These are phyloP conservation scores for Penicillium verhagenii DNA, from an alignment of 495 filamentous ascomycete species.

Conservation along the genomic window DNA sequence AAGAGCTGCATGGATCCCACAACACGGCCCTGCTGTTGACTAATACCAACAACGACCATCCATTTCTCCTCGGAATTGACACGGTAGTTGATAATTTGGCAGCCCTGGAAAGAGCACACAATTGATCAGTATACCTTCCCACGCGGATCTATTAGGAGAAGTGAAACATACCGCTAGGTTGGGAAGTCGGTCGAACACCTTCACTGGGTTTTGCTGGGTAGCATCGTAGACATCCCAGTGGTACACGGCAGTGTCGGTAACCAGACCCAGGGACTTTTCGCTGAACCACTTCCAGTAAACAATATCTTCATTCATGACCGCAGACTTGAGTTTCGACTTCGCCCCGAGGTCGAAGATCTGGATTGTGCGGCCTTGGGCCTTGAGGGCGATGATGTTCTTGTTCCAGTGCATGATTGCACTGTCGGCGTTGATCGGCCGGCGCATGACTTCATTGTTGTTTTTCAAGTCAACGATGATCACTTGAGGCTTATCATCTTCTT, in stretches of 20 bases:
- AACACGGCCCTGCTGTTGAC: conserved; percentile 86
- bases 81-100: conserved; percentile 99
- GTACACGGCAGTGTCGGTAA: conserved; percentile 86
- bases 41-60: conserved; percentile 97
- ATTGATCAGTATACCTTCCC: conserved; percentile 7
- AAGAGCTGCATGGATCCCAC: conserved; percentile 96
- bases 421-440: conserved; percentile 96
- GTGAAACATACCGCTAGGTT: conserved; percentile 71
- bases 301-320: conserved; percentile 94
- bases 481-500: conserved; percentile 76
- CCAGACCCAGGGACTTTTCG: conserved; percentile 78
- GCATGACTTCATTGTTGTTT: conserved; percentile 87
- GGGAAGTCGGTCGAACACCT: conserved; percentile 87
- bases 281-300: conserved; percentile 99
- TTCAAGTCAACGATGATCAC: conserved; percentile 97
- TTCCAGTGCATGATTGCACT: conserved; percentile 99
- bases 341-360: conserved; percentile 94
- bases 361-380: conserved; percentile 85
- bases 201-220: conserved; percentile 72
- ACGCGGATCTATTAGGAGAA: not conserved
- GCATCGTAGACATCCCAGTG: conserved; percentile 96
- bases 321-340: conserved; percentile 91
- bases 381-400: conserved; percentile 92
- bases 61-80: conserved; percentile 94
- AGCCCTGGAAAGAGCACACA: conserved; percentile 55